Conservation (phyloP, 1,139 yeast genomes). For the Debaryomyces coudertii region DNA sequence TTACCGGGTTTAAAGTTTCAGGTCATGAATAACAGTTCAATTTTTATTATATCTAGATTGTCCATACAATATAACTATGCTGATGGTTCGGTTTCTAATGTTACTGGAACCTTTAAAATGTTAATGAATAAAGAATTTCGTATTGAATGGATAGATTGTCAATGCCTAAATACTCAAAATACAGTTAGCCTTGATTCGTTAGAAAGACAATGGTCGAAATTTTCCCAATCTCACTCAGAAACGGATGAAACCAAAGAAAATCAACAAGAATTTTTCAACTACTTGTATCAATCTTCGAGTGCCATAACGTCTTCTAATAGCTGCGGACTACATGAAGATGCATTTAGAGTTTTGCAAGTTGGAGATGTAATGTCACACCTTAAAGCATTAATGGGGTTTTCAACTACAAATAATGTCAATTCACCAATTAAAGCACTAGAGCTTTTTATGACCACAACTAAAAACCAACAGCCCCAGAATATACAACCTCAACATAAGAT, state of each 20-base stretch:
- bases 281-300: constrained; percentile 26
- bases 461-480: constrained; percentile 20
- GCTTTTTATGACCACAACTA: constrained; percentile 42
- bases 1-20: constrained; percentile 70
- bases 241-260: constrained; percentile 24
- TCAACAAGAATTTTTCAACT: constrained; percentile 25
- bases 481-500: constrained; percentile 1
- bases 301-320: constrained; percentile 32
- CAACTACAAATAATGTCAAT: constrained; percentile 41
- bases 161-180: constrained; percentile 38
- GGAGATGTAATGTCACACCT: constrained; percentile 77
- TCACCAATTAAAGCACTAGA: constrained; percentile 69
- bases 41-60: constrained; percentile 62
- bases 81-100: constrained; percentile 72
- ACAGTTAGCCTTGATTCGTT: constrained; percentile 29
- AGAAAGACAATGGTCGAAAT: constrained; percentile 29
- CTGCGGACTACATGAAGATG: constrained; percentile 65
- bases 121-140: constrained; percentile 62
- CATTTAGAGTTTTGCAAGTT: constrained; percentile 71
- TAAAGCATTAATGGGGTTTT: constrained; percentile 63
- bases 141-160: constrained; percentile 73
- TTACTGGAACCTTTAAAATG: constrained; percentile 61
- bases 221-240: constrained; percentile 13
- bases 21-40: constrained; percentile 66
- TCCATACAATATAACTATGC: constrained; percentile 56